Evolutionary conservation across 2,329 filamentous ascomycete genomes (phyloP).

Genomic region (Colletotrichum sp.): DNA sequence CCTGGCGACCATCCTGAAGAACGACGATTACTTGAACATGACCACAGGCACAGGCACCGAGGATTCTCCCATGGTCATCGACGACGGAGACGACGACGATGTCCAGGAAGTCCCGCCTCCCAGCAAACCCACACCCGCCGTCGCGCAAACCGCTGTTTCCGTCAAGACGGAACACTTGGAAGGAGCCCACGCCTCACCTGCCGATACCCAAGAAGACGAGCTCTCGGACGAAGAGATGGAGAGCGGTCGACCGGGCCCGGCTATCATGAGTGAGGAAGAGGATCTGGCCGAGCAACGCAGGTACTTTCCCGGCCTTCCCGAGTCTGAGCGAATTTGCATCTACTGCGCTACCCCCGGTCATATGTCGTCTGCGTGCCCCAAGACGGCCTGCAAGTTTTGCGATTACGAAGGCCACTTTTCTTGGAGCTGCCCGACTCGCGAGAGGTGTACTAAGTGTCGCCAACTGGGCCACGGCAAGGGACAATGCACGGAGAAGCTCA

Average conservation of each 20-base stretch:
- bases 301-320: conserved; percentile 57
- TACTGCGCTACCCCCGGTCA: conserved; percentile 58
- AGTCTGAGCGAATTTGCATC: conserved; percentile 52
- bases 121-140: neutral
- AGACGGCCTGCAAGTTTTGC: conserved; percentile 54
- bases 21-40: neutral
- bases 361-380: conserved; percentile 46
- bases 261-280: conserved; percentile 26
- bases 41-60: neutral
- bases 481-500: conserved; percentile 62
- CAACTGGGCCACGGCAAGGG: conserved; percentile 63
- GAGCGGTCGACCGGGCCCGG: neutral
- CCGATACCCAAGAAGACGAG: neutral
- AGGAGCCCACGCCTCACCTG: neutral
- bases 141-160: neutral
- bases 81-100: conserved; percentile 12
- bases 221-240: neutral
- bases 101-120: neutral
- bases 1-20: conserved; percentile 7
- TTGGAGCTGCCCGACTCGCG: conserved; percentile 54
- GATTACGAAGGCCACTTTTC: conserved; percentile 49
- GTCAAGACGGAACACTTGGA: neutral
- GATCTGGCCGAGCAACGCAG: conserved; percentile 44
- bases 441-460: conserved; percentile 64
- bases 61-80: conserved; percentile 3